These are phyloP conservation scores for Backusella luteola DNA, from an alignment of 192 early-diverging fungal genomes.

Conservation along the genomic window DNA sequence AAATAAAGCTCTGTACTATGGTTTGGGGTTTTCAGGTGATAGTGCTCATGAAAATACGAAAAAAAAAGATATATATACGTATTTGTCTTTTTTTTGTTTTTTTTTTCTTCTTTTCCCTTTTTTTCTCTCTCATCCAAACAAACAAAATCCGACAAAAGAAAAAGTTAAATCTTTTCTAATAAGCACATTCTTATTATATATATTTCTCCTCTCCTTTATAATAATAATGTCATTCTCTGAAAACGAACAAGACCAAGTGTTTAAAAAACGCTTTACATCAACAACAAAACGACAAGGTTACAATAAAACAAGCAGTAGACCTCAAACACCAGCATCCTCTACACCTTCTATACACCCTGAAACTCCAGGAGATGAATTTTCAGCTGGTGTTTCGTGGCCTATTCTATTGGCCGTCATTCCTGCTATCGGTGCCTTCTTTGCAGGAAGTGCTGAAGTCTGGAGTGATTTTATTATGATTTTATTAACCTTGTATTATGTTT, in stretches of 20 bases:
- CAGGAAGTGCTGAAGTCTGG: constrained; percentile 58
- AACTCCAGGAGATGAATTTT: background rate
- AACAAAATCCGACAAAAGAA: background rate
- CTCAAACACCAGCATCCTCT: background rate
- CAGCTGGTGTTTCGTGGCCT: constrained; percentile 44
- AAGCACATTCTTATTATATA: background rate
- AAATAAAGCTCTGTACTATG: background rate
- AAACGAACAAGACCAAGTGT: background rate
- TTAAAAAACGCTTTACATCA: background rate
- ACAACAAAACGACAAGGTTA: background rate
- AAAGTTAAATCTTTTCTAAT: background rate
- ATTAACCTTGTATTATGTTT: constrained; percentile 57
- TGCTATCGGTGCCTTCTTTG: constrained; percentile 53
- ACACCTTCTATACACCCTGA: background rate
- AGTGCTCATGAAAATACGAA: background rate
- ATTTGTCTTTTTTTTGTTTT: background rate
- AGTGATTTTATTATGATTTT: constrained; percentile 55
- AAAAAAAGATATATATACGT: background rate
- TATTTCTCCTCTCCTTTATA: constrained; percentile 5
- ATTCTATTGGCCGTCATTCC: constrained; percentile 57
- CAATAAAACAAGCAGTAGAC: background rate
- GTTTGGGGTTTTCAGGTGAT: background rate
- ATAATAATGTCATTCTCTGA: constrained; percentile 3
- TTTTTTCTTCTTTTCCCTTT: background rate
- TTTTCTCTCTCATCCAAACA: background rate